phyloP scores from a whole-genome alignment of 2,329 filamentous ascomycete species.

The Diaporthe amygdali region DNA sequence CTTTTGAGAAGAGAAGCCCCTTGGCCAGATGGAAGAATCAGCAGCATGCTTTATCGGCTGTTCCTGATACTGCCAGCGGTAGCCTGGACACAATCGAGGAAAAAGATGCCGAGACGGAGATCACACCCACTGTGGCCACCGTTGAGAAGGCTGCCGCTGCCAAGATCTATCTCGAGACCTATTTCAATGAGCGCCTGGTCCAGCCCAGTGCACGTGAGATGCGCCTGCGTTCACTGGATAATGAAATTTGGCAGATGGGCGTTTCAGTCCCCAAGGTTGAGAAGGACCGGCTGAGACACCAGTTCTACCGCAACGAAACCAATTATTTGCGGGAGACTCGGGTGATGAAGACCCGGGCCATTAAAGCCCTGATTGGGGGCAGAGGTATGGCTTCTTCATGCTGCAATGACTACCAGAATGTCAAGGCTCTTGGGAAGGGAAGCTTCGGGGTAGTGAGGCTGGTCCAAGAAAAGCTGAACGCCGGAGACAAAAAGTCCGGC shows the following conservation, averaged over 20 bases:
- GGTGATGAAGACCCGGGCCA: constrained; percentile 68
- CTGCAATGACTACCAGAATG: constrained; percentile 72
- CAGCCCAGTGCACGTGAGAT: constrained; percentile 62
- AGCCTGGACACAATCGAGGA: constrained; percentile 41
- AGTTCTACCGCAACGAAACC: constrained; percentile 72
- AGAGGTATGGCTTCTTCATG: constrained; percentile 8
- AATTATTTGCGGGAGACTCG: constrained; percentile 77
- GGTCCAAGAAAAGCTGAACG: constrained; percentile 69
- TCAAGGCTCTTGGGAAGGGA: constrained; percentile 87
- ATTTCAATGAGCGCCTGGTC: constrained; percentile 75
- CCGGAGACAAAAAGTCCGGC: constrained; percentile 33
- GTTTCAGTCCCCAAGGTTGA: constrained; percentile 61
- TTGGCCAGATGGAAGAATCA: constrained; percentile 30
- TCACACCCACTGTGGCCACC: constrained; percentile 54
- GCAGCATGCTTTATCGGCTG: constrained; percentile 6
- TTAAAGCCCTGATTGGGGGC: constrained; percentile 25
- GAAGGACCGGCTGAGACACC: constrained; percentile 54
- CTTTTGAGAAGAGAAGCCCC: constrained; percentile 35
- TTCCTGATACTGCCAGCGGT: constrained; percentile 32
- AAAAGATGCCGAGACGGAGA: constrained; percentile 31
- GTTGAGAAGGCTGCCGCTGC: constrained; percentile 80
- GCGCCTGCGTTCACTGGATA: constrained; percentile 67
- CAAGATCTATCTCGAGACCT: constrained; percentile 85
- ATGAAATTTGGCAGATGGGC: constrained; percentile 59
- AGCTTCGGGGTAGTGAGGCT: constrained; percentile 93